phyloP scores from a whole-genome alignment of 805 yeast genomes.

The Blastobotrys muscicola region DNA sequence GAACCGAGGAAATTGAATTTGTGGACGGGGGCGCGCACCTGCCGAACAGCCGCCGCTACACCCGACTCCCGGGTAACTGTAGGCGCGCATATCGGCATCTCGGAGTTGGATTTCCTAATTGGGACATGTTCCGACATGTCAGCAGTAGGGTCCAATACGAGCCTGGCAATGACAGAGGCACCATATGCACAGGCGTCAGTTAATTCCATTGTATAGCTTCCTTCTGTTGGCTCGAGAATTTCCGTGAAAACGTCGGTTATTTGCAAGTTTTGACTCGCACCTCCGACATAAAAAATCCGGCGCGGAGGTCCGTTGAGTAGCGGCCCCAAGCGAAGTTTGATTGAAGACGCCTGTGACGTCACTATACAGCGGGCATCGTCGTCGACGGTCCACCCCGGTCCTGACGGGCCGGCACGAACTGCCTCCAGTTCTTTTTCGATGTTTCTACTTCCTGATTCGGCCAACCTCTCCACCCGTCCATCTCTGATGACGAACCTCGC shows the following conservation, averaged over 20 bases:
- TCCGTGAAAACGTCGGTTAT: slow-evolving; percentile 62
- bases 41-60: too few relatives aligned
- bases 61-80: background rate
- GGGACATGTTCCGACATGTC: background rate
- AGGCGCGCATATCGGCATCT: background rate
- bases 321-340: slow-evolving; percentile 72
- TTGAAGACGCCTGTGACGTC: slow-evolving; percentile 79
- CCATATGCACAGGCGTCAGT: slow-evolving; percentile 91
- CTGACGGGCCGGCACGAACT: slow-evolving; percentile 20
- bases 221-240: slow-evolving; percentile 56
- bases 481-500: slow-evolving; percentile 9
- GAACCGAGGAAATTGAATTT: too few relatives aligned
- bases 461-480: background rate
- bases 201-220: slow-evolving; percentile 62
- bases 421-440: background rate
- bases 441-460: background rate
- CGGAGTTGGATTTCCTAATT: background rate
- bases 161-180: slow-evolving; percentile 31
- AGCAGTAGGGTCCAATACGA: too few relatives aligned
- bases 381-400: slow-evolving; percentile 29
- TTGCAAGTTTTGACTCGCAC: slow-evolving; percentile 64
- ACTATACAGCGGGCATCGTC: slow-evolving; percentile 69
- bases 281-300: slow-evolving; percentile 76
- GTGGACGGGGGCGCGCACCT: too few relatives aligned
- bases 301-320: slow-evolving; percentile 57